Percentiles rank a stretch among this genome's conserved stretches.
phyloP scores from a whole-genome alignment of 139 green algal genomes.

The Tetratostichococcus sp. region DNA sequence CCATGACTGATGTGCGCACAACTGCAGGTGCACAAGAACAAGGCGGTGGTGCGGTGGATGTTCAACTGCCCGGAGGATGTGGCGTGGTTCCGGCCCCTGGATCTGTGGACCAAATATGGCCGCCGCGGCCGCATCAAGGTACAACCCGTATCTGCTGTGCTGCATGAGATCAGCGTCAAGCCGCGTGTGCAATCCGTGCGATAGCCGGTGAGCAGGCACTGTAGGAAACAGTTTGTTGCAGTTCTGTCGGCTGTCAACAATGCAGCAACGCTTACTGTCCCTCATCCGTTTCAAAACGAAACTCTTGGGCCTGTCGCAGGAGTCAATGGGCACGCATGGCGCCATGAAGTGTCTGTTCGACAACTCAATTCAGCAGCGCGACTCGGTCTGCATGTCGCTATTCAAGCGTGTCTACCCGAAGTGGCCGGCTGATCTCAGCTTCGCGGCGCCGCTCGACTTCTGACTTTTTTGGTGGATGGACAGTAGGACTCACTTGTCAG shows the following conservation, averaged over 20 bases:
- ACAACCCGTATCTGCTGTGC: neutral
- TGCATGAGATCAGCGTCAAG: too few species aligned
- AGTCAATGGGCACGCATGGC: constrained; percentile 94
- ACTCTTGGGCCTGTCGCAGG: too few species aligned
- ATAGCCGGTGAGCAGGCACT: too few species aligned
- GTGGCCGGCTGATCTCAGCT: constrained; percentile 66
- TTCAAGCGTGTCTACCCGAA: constrained; percentile 94
- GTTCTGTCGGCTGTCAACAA: too few species aligned
- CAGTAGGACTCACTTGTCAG: too few species aligned
- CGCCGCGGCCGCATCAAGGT: constrained; percentile 81
- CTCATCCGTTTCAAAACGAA: too few species aligned
- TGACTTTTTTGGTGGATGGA: too few species aligned
- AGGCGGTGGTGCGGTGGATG: constrained; percentile 90
- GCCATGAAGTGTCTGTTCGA: constrained; percentile 95
- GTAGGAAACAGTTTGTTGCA: too few species aligned
- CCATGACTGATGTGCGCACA: too few species aligned
- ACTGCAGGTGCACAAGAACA: constrained; percentile 75
- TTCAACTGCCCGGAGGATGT: constrained; percentile 93
- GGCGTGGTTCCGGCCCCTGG: constrained; percentile 87
- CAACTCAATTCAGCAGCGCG: constrained; percentile 79
- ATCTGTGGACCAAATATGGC: constrained; percentile 91
- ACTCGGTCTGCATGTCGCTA: constrained; percentile 90
- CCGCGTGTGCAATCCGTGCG: too few species aligned
- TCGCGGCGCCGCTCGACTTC: constrained; percentile 13
- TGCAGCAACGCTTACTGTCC: too few species aligned